Percentiles rank a stretch among this genome's conserved stretches.
Conservation (phyloP, 176 grass and related monocot genomes). For the Areca catechu region DNA sequence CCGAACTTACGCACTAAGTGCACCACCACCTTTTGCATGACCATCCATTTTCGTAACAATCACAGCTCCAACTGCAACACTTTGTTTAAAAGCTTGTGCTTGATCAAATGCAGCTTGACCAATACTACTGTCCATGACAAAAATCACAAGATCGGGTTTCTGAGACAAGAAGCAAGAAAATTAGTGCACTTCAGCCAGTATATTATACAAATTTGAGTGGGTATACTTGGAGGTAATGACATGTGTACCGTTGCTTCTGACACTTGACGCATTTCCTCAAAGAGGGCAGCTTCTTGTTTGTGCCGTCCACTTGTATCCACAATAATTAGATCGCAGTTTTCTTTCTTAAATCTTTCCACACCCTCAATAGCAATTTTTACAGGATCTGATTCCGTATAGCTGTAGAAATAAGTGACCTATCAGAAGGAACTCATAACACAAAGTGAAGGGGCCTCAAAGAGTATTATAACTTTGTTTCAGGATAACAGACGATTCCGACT, state of each 20-base stretch:
- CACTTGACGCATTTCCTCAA: slow-evolving; percentile 99
- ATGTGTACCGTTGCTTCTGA: slow-evolving; percentile 78
- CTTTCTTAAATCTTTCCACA: slow-evolving; percentile 91
- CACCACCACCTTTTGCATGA: slow-evolving; percentile 77
- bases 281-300: slow-evolving; percentile 83
- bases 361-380: slow-evolving; percentile 95
- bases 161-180: slow-evolving; percentile 25
- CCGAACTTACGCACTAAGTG: slow-evolving; percentile 92
- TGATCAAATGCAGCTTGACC: slow-evolving; percentile 98
- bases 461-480: no score
- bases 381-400: slow-evolving; percentile 92
- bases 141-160: slow-evolving; percentile 94
- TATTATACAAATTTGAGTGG: not conserved
- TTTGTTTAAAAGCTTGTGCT: slow-evolving; percentile 95
- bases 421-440: no score
- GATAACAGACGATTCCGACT: no score
- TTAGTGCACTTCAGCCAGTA: not conserved
- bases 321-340: slow-evolving; percentile 92
- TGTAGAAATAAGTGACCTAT: slow-evolving; percentile 22
- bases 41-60: slow-evolving; percentile 99
- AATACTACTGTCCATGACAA: slow-evolving; percentile 99
- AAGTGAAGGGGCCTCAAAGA: no score
- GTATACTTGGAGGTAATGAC: slow-evolving; percentile 3
- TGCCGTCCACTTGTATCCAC: slow-evolving; percentile 96
- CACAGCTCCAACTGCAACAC: slow-evolving; percentile 93